phyloP scores from a whole-genome alignment of 2,329 filamentous ascomycete species.

The Elsinoe fawcettii region DNA sequence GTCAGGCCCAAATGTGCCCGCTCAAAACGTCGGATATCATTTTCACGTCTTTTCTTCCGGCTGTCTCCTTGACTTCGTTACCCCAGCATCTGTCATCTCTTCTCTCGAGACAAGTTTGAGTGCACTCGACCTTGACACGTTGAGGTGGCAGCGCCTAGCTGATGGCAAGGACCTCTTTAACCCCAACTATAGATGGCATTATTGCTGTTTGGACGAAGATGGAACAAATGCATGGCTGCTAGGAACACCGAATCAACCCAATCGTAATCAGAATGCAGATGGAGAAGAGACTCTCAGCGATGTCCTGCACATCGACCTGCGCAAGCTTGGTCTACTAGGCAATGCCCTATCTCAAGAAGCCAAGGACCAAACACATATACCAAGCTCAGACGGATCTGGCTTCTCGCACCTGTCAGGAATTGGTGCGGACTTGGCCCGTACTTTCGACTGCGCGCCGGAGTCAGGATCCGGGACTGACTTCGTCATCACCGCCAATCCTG shows the following conservation, averaged over 20 bases:
- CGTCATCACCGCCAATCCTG: slow-evolving; percentile 77
- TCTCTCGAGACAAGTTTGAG: slow-evolving; percentile 85
- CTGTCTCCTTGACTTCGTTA: slow-evolving; percentile 87
- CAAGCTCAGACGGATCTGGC: slow-evolving; percentile 47
- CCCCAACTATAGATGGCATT: slow-evolving; percentile 91
- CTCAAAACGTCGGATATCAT: slow-evolving; percentile 83
- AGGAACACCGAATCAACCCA: slow-evolving; percentile 75
- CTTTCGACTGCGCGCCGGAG: slow-evolving; percentile 82
- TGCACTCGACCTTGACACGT: slow-evolving; percentile 72
- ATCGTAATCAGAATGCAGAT: slow-evolving; percentile 59
- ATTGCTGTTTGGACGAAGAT: slow-evolving; percentile 91
- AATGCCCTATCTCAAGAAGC: slow-evolving; percentile 50
- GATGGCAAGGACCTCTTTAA: slow-evolving; percentile 93
- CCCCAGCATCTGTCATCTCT: slow-evolving; percentile 78
- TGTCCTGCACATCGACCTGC: slow-evolving; percentile 86
- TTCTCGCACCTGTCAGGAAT: slow-evolving; percentile 52
- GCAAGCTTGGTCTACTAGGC: slow-evolving; percentile 82
- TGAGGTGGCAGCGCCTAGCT: slow-evolving; percentile 91
- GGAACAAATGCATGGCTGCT: slow-evolving; percentile 95
- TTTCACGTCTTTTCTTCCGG: slow-evolving; percentile 94
- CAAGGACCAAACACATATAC: slow-evolving; percentile 38
- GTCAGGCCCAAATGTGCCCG: slow-evolving; percentile 75
- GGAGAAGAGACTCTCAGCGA: slow-evolving; percentile 91
- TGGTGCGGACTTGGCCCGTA: slow-evolving; percentile 73
- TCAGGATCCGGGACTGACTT: slow-evolving; percentile 84